Conservation (phyloP, 192 early-diverging fungal species). For the Coemansia sp. region DNA sequence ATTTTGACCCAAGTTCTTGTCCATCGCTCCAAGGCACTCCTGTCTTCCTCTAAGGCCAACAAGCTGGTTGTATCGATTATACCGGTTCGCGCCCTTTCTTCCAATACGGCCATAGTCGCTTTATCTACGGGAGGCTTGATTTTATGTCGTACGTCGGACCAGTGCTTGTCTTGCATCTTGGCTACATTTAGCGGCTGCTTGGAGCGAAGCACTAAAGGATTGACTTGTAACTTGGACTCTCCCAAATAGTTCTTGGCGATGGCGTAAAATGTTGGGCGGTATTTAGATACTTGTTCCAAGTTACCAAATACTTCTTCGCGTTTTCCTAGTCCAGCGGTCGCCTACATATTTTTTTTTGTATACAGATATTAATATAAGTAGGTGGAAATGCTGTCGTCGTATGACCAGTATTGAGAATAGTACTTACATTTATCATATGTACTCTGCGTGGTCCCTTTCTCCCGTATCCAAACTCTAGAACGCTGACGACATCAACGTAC, state of each 20-base stretch:
- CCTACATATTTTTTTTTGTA: conserved; percentile 9
- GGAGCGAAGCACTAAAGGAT: conserved; percentile 23
- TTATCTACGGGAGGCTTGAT: conserved; percentile 33
- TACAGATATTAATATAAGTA: neutral
- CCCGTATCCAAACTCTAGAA: conserved; percentile 48
- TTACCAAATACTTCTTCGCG: conserved; percentile 44
- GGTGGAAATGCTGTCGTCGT: neutral
- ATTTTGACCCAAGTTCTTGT: conserved; percentile 37
- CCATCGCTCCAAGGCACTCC: conserved; percentile 24
- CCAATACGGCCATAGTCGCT: conserved; percentile 29
- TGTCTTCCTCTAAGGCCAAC: neutral
- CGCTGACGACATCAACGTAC: conserved; percentile 40
- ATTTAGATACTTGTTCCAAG: conserved; percentile 22
- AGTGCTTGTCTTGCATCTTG: conserved; percentile 45
- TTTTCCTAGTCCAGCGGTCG: conserved; percentile 24
- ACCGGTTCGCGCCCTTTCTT: conserved; percentile 32
- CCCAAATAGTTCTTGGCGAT: conserved; percentile 39
- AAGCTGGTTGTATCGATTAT: neutral
- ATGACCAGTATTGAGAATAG: neutral
- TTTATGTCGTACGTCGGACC: conserved; percentile 21
- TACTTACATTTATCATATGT: conserved; percentile 33
- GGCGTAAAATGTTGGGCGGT: conserved; percentile 49
- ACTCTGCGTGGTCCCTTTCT: conserved; percentile 43
- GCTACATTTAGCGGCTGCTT: conserved; percentile 42
- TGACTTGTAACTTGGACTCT: conserved; percentile 22